Percentiles rank a stretch among this genome's conserved stretches.
Evolutionary conservation across 495 filamentous ascomycete genomes (phyloP).

Genomic region (Penicillium robsamsonii): DNA sequence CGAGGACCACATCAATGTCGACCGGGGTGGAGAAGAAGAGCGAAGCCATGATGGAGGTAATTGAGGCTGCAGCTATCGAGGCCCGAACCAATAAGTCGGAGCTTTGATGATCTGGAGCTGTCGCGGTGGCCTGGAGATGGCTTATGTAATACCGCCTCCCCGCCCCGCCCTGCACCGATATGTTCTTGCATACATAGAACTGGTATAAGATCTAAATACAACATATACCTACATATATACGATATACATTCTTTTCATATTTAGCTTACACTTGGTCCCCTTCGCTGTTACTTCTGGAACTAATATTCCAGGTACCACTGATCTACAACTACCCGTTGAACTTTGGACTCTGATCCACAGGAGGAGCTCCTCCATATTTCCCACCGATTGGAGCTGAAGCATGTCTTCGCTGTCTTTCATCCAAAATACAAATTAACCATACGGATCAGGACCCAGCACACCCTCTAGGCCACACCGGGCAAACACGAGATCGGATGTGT

Average conservation of each 20-base stretch:
- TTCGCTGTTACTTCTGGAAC: not conserved
- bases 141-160: slow-evolving; percentile 9
- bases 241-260: not conserved
- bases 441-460: slow-evolving; percentile 1
- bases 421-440: slow-evolving; percentile 1
- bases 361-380: not conserved
- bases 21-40: slow-evolving; percentile 98
- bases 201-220: not conserved
- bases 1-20: slow-evolving; percentile 97
- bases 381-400: slow-evolving; percentile 7
- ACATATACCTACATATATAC: not conserved
- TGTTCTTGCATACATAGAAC: not conserved
- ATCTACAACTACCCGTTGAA: slow-evolving; percentile 5
- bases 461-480: not conserved
- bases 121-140: slow-evolving; percentile 12
- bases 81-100: slow-evolving; percentile 4
- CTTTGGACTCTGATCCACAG: not conserved
- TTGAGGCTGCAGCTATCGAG: slow-evolving; percentile 11
- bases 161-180: not conserved
- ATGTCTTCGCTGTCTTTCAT: not conserved
- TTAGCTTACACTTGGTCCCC: not conserved
- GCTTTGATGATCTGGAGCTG: slow-evolving; percentile 12
- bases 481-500: slow-evolving; percentile 3
- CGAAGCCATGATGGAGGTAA: slow-evolving; percentile 63
- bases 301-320: not conserved